Conservation (phyloP, 2,329 filamentous ascomycete genomes). For the Fusarium hainanense region DNA sequence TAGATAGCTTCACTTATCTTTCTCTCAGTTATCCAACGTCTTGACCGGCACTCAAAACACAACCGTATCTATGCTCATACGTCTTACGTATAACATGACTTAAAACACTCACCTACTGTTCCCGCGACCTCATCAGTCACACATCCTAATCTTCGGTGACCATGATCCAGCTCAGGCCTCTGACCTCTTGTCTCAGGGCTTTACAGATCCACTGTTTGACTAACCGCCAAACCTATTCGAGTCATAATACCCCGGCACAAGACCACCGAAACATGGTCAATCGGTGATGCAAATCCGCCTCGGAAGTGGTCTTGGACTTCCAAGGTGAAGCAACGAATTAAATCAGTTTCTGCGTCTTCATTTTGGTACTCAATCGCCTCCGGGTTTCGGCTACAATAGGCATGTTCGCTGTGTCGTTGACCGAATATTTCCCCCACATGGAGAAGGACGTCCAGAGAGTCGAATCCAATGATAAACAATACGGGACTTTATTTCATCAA, state of each 20-base stretch:
- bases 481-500: slow-evolving; percentile 1
- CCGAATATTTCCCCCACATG: slow-evolving; percentile 27
- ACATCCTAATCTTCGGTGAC: slow-evolving; percentile 25
- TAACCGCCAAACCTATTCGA: slow-evolving; percentile 36
- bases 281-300: slow-evolving; percentile 35
- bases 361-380: slow-evolving; percentile 11
- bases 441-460: slow-evolving; percentile 23
- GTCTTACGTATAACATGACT: slow-evolving; percentile 2
- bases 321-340: slow-evolving; percentile 37
- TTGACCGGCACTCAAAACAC: background rate
- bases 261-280: slow-evolving; percentile 35
- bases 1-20: background rate
- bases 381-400: slow-evolving; percentile 41
- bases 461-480: background rate
- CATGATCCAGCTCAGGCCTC: slow-evolving; percentile 26
- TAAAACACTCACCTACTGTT: slow-evolving; percentile 18
- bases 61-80: background rate
- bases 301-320: slow-evolving; percentile 7
- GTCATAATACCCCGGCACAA: slow-evolving; percentile 36
- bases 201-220: slow-evolving; percentile 33
- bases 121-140: slow-evolving; percentile 28
- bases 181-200: slow-evolving; percentile 16
- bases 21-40: background rate
- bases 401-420: slow-evolving; percentile 19
- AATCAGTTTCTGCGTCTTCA: background rate